Evolutionary conservation across 78 protist genomes (phyloP), one percentile per base, ranked within the genome.

Genomic region (Mantamonas sphyraenae): DNA sequence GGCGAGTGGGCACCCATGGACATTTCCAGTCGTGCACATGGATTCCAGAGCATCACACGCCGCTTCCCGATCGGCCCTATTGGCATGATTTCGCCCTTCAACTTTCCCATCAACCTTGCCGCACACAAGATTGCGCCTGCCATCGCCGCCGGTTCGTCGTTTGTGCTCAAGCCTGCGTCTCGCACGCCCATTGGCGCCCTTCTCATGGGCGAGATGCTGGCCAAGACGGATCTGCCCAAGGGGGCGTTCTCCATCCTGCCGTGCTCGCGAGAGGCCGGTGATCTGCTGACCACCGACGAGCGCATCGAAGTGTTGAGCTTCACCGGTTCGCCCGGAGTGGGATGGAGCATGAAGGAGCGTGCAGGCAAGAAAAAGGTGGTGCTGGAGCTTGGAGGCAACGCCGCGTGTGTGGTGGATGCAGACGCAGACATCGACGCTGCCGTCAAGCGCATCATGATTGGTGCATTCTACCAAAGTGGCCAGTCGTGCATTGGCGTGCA

Each of bases 401-500:
- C 93, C 0, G 85, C 91, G 10, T 55, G 69, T 30, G 40, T 90
- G 34, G 86, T 90, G 34, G 93, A 76, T 26, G 42, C 33, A 20
- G 77, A 35, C 55, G 50, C 64, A 7, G 74, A 68, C 24, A 20
- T 85, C 30, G 73, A 74, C 26, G 64, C 26, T n/a, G 69, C 74
- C 47, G 81, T 68, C 30, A n/a, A 50, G 17, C 53, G 87, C 31
- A 62, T 89, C 2, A 37, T 71, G 28, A 66, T 83, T 57, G 89
- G 86, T 33, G 91, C 76, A 26, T 84, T 85, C 68, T 81, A 80
- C 34, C 60, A 67, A 10, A 57, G 63, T 30, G 94, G 94, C 20
- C 94, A 89, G 71, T 67, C 79, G 37, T 89, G 94, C 37, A 89
- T 86, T 38, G 40, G 75, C 26, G 80, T 83, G 10, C 90, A 86